Conservation (phyloP, 805 yeast genomes). For the Hanseniaspora vineae region DNA sequence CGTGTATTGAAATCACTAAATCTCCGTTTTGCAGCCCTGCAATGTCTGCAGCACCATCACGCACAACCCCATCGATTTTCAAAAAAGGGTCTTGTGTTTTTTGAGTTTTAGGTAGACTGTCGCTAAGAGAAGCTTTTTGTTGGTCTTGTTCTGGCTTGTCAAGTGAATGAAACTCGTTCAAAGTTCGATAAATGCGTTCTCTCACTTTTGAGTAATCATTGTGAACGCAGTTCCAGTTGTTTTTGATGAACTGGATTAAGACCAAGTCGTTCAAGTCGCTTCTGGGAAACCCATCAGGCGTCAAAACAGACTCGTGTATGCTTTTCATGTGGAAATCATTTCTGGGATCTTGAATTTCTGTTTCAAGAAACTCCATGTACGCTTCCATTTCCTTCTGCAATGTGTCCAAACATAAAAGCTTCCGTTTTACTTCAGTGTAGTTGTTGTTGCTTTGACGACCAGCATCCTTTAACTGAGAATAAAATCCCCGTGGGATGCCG, state of each 20-base stretch:
- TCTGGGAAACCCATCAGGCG: constrained; percentile 76
- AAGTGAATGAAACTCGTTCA: not conserved
- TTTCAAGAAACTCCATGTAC: not conserved
- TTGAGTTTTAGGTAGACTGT: not conserved
- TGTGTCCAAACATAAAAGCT: not conserved
- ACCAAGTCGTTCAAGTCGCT: constrained; percentile 67
- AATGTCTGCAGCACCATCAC: not conserved
- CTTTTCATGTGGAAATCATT: not conserved
- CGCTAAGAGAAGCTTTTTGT: not conserved
- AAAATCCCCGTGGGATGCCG: not conserved
- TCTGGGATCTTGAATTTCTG: not conserved
- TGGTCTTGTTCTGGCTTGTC: no score
- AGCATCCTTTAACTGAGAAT: not conserved
- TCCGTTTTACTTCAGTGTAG: no score
- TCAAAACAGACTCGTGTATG: constrained; percentile 53
- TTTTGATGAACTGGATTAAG: not conserved
- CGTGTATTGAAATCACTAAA: constrained; percentile 1
- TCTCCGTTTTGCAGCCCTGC: not conserved
- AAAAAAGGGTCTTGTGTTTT: not conserved
- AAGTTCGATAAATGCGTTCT: not conserved
- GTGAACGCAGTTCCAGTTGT: not conserved
- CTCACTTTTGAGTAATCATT: not conserved
- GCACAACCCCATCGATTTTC: not conserved
- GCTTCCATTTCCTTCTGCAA: not conserved
- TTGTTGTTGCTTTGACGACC: no score